Conservation (phyloP, 495 filamentous ascomycete genomes). For the Neurospora sp. region DNA sequence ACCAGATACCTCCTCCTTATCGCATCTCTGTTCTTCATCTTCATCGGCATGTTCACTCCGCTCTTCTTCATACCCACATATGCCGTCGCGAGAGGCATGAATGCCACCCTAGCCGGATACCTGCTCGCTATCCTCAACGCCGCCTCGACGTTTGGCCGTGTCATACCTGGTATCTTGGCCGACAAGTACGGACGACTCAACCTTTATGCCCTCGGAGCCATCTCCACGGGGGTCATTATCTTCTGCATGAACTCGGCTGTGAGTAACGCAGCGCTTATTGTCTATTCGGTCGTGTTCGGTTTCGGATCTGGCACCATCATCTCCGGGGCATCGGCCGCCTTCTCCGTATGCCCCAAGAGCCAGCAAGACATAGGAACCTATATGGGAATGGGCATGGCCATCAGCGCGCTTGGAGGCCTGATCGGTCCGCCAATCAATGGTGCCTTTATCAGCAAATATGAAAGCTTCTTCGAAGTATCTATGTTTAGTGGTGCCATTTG, state of each 20-base stretch:
- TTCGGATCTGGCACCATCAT: slow-evolving; percentile 38
- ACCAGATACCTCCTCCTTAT: slow-evolving; percentile 28
- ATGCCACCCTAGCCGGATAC: slow-evolving; percentile 35
- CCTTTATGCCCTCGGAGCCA: slow-evolving; percentile 24
- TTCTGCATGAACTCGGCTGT: slow-evolving; percentile 29
- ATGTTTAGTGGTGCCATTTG: slow-evolving; percentile 40
- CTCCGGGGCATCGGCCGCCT: slow-evolving; percentile 31
- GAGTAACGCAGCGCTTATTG: slow-evolving; percentile 30
- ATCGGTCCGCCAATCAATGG: slow-evolving; percentile 50
- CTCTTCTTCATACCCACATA: slow-evolving; percentile 49
- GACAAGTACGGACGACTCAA: slow-evolving; percentile 48
- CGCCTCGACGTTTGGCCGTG: slow-evolving; percentile 45
- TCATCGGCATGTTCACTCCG: slow-evolving; percentile 46
- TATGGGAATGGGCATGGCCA: slow-evolving; percentile 42
- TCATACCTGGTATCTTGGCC: slow-evolving; percentile 45
- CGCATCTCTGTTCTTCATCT: slow-evolving; percentile 28
- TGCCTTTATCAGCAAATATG: slow-evolving; percentile 32
- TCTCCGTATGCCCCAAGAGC: slow-evolving; percentile 32
- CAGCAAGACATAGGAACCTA: slow-evolving; percentile 43
- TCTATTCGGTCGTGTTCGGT: slow-evolving; percentile 24
- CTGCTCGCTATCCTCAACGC: slow-evolving; percentile 43
- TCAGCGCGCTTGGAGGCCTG: slow-evolving; percentile 34
- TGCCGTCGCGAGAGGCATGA: slow-evolving; percentile 37
- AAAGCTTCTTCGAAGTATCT: slow-evolving; percentile 28
- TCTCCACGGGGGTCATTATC: slow-evolving; percentile 30